Base-by-base conservation (phyloP, 768 basidiomycete genomes). In the Coprinopsis marcescibilis region DNA sequence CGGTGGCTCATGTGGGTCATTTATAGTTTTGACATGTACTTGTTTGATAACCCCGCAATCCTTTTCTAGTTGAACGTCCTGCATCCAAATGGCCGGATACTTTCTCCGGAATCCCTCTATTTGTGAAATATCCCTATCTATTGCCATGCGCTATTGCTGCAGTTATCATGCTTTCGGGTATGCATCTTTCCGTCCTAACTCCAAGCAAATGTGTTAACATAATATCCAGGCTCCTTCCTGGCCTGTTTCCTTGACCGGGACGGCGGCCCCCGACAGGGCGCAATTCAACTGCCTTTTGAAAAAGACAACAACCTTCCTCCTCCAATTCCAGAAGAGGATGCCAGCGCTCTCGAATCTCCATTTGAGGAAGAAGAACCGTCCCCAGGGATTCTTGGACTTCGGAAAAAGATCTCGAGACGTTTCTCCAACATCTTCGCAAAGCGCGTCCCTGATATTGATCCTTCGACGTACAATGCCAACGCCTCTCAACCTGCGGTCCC, bases 211-310 rank as follows among this genome's bases (percentile, higher is more conserved):
- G n/a, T n/a, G n/a, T n/a, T 48, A 36, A 49, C 21, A 43, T 35
- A 13, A 4, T 32, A 26, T 51, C 3, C 49, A 89, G 94, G 94
- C n/a, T 85, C 90, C 3, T 53, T 96, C 43, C 72, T 98, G 25
- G 83, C 85, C 0, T 81, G 90, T 54, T 96, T 97, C 73, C 80
- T 99, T 34, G 87, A 82, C 14, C 83, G 75, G 48, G 93, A 99
- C 60, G 96, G 91, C 45, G 94, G 95, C 8, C 87, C 92, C 13
- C 77, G 89, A 45, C 79, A 87, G 54, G 87, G 90, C 3, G 80
- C 84, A 0, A 96, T 99, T 50, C 83, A 79, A 12, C 78, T 99
- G 10, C 73, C 81, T 2, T 74, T 75, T 0, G 95, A 97, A 65
- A 97, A 98, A 64, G 58, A 57, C 38, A 63, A 60, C 49, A 58